Base-by-base conservation (phyloP, 78 protist genomes). In the Andalucia godoyi region DNA sequence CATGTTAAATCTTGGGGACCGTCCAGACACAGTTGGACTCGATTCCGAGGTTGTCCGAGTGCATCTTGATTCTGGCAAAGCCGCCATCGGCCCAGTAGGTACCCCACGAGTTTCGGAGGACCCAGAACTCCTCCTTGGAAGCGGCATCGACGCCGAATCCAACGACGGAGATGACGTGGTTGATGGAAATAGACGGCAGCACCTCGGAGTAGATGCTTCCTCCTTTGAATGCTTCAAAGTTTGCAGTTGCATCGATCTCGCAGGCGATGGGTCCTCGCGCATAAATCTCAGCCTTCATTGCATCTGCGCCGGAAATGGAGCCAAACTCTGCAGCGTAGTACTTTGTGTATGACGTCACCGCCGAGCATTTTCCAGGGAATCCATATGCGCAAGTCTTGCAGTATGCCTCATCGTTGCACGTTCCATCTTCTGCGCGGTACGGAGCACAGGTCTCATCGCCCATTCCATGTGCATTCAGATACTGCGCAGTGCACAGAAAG, bases 81-180 rank as follows among this genome's bases (percentile, higher is more conserved):
- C 93, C 93, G 49, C 21, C n/a, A 32, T 80, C 85, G 23, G 87
- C 93, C 65, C 79, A 88, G 27, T 63, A 62, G 9, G 17, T 42
- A 1, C 89, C 90, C 87, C 87, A 80, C 4, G 77, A 70, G 72
- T 86, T 87, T 42, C 77, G 38, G 45, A 87, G 78, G 15, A 66
- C 46, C 84, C 82, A 86, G 74, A 61, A 76, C 15, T 66, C 18
- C 10, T 50, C 13, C 25, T 18, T 18, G 27, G 15, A 21, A 18
- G 18, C 52, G 65, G 45, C 18, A 18, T 60, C 77, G 21, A 54
- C 37, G 54, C 91, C 91, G 79, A 72, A 88, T 51, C 94, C 94
- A 25, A 70, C 80, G n/a, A 87, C 49, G 13, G 72, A 40, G 62
- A 87, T 63, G 43, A 52, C 76, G 72, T 87, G 93, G 60, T 81